Conservation (phyloP, 441 rosid genomes). For the Brassica hybrid region DNA sequence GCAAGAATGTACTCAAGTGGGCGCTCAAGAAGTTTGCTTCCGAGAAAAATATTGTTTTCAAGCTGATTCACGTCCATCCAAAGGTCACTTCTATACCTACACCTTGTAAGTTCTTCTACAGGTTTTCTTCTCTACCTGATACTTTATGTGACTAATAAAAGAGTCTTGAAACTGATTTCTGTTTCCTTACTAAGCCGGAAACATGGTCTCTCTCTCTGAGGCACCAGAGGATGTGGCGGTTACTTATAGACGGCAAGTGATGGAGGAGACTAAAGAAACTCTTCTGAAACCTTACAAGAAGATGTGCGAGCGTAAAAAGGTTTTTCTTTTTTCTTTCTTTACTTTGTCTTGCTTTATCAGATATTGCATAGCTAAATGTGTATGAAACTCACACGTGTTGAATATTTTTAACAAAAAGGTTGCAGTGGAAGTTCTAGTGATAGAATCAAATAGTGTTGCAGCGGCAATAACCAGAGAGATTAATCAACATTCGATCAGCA, state of each 20-base stretch:
- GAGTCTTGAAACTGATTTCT: not conserved
- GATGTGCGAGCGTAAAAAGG: conserved; percentile 50
- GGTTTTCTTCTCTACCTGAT: not conserved
- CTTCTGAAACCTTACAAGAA: conserved; percentile 68
- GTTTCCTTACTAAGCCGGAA: conserved; percentile 64
- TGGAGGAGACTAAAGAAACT: conserved; percentile 59
- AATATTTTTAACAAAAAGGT: conserved; percentile 47
- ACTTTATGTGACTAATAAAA: conserved; percentile 2
- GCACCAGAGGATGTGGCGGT: conserved; percentile 78
- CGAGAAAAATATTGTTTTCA: conserved; percentile 57
- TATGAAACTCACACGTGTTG: not conserved
- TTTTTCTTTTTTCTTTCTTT: not conserved
- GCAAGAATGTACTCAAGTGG: conserved; percentile 74
- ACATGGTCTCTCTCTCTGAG: conserved; percentile 63
- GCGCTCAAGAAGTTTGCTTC: conserved; percentile 75
- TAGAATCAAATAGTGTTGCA: conserved; percentile 79
- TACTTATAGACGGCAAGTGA: conserved; percentile 69
- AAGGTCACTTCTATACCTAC: conserved; percentile 71
- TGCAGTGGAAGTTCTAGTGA: conserved; percentile 56
- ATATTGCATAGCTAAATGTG: not conserved
- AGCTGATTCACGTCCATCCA: conserved; percentile 70
- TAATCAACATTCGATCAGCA: conserved; percentile 47
- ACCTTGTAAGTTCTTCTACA: conserved; percentile 57
- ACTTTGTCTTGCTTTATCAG: not conserved
- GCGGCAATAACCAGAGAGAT: conserved; percentile 72